Evolutionary conservation across 352 stramenopile species (phyloP).

Genomic region (Albugo candida): DNA sequence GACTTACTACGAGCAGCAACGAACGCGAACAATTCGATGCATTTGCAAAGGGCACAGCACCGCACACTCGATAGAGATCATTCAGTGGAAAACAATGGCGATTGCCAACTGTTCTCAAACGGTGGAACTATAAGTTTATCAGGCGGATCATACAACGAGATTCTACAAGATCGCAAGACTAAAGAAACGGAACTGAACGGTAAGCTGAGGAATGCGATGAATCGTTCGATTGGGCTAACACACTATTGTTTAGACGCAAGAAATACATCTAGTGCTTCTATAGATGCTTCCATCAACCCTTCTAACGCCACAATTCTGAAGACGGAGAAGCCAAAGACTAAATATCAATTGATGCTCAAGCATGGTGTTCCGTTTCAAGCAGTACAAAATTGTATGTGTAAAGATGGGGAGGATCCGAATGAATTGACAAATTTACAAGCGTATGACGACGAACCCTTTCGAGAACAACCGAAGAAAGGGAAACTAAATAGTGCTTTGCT

Average conservation of each 20-base stretch:
- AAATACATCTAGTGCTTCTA: neutral
- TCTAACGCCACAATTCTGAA: neutral
- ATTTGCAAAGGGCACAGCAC: no score
- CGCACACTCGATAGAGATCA: no score
- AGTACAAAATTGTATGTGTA: slow-evolving; percentile 53
- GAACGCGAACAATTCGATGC: slow-evolving; percentile 18
- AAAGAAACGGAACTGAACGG: no score
- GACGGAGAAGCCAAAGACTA: slow-evolving; percentile 3
- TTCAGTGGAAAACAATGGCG: no score
- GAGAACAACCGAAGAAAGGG: neutral
- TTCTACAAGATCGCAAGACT: no score
- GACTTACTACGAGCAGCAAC: slow-evolving; percentile 46
- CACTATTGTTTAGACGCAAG: neutral
- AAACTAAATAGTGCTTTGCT: slow-evolving; percentile 1
- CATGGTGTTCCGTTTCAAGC: slow-evolving; percentile 45
- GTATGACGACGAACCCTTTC: neutral
- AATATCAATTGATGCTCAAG: slow-evolving; percentile 49
- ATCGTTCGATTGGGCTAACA: no score
- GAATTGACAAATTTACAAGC: slow-evolving; percentile 8
- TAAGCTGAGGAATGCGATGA: no score
- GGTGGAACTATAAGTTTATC: no score
- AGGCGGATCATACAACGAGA: no score
- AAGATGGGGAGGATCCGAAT: slow-evolving; percentile 30
- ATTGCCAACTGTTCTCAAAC: no score
- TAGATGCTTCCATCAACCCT: neutral